Evolutionary conservation across 2,329 filamentous ascomycete species (phyloP), one percentile per base, ranked within the genome.

Genomic region (Aplosporella prunicola): DNA sequence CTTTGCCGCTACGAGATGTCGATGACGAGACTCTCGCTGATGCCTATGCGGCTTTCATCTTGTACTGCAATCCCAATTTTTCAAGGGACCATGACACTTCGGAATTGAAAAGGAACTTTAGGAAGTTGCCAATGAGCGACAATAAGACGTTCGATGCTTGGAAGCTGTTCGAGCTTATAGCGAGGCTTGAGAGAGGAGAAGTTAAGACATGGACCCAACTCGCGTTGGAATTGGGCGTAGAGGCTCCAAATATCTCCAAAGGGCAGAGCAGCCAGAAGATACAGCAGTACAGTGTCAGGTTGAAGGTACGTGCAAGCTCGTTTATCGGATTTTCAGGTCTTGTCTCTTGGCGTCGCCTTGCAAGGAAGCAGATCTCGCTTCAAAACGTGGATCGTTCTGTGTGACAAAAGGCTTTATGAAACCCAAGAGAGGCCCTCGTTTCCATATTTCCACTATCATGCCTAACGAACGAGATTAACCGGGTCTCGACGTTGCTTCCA

Each of bases 151-250:
- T 94, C 55, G 82, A 77, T 51, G 82, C 82, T 0, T 93, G 76
- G 57, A 68, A 68, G 6, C 66, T 95, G 14, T 93, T 79, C 55
- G 73, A 84, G 51, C 70, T 95, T 35, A 85, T 95, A 52, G 70
- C 74, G 45, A 80, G 80, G 57, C 74, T 93, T 35, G 82, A 93
- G 46, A 65, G 67, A 15, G 88, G 84, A 53, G 84, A 93, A 52
- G 78, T 95, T 57, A 91, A 88, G 60, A 94, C 87, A 0, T 95
- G 88, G 88, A 84, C 82, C 26, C 84, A 94, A 56, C 57, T 95
- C 47, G 88, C 85, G 1, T 74, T 88, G 36, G 81, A 82, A 50
- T 67, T 95, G n/a, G 88, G 89, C 8, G 89, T 94, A 11, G 84
- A 93, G 51, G 81, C 82, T 3, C 86, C 87, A 2, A 81, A 85